Percentiles rank a stretch among this genome's conserved stretches.
Evolutionary conservation across 116 monocot species (phyloP).

Genomic region (Iris pallida): DNA sequence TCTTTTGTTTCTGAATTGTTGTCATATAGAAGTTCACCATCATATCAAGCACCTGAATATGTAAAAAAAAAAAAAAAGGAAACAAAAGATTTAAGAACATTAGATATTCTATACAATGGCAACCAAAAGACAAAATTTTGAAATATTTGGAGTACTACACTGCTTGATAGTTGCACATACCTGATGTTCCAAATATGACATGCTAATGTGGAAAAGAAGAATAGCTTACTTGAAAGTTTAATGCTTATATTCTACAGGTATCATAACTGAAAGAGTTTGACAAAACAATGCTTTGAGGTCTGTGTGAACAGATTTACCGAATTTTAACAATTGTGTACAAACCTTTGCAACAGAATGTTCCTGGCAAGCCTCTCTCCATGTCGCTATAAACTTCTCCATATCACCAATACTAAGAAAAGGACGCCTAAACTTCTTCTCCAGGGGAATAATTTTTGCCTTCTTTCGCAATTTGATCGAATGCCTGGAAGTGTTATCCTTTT

Average conservation of each 20-base stretch:
- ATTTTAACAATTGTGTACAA: constrained; percentile 3
- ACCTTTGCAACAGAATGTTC: constrained; percentile 57
- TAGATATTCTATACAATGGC: constrained; percentile 8
- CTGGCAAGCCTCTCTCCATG: constrained; percentile 74
- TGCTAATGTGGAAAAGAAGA: not conserved
- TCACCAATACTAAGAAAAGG: constrained; percentile 16
- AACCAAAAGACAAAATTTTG: not conserved
- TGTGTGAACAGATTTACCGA: not conserved
- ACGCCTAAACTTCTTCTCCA: constrained; percentile 1
- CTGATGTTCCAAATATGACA: too few species aligned
- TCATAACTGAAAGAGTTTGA: too few species aligned
- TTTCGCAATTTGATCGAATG: constrained; percentile 19
- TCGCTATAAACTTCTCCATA: constrained; percentile 55
- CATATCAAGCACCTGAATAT: constrained; percentile 60
- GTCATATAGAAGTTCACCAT: constrained; percentile 50
- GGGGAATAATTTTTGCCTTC: constrained; percentile 15
- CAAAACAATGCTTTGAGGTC: too few species aligned
- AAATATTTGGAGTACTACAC: too few species aligned
- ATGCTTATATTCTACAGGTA: too few species aligned
- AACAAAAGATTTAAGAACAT: constrained; percentile 1
- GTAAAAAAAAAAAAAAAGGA: not conserved
- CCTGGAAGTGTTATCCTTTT: not conserved
- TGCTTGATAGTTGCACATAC: too few species aligned
- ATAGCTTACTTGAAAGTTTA: not conserved
- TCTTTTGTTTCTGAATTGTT: constrained; percentile 12